Evolutionary conservation across 805 yeast species (phyloP).

Genomic region (Yamadazyma sp.): DNA sequence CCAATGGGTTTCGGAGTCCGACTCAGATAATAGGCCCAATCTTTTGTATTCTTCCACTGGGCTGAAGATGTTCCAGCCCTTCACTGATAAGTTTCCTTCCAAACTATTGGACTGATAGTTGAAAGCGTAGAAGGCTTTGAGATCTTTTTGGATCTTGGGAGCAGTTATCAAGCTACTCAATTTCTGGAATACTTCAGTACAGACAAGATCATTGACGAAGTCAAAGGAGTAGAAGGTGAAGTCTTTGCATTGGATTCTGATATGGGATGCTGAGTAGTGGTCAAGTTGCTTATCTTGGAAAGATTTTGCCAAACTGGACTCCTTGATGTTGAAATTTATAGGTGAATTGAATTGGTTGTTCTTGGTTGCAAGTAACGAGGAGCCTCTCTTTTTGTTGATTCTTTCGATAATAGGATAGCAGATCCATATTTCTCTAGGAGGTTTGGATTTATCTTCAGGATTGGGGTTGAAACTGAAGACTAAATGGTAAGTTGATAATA

Average conservation of each 20-base stretch:
- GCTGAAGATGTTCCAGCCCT: constrained; percentile 75
- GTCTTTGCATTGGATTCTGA: constrained; percentile 79
- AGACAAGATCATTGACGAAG: constrained; percentile 54
- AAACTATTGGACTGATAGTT: constrained; percentile 71
- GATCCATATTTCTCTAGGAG: constrained; percentile 70
- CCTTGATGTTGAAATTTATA: constrained; percentile 3
- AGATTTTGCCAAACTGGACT: constrained; percentile 8
- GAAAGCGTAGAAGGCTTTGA: constrained; percentile 66
- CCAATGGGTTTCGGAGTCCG: constrained; percentile 48
- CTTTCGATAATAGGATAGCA: constrained; percentile 79
- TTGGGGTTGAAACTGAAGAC: constrained; percentile 31
- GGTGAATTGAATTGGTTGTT: constrained; percentile 7
- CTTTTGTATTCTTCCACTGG: constrained; percentile 64
- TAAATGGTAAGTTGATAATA: constrained; percentile 35
- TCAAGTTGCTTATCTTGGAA: constrained; percentile 22
- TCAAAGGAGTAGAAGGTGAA: constrained; percentile 79
- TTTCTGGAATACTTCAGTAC: constrained; percentile 71
- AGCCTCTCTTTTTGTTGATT: constrained; percentile 55
- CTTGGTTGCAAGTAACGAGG: constrained; percentile 35
- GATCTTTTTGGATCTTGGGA: constrained; percentile 44
- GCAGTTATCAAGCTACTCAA: constrained; percentile 64
- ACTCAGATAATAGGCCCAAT: constrained; percentile 57
- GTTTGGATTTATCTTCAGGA: constrained; percentile 23
- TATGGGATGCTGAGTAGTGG: constrained; percentile 45
- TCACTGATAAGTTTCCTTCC: constrained; percentile 47